Percentiles rank a stretch among this genome's conserved stretches.
Evolutionary conservation across 1,139 yeast species (phyloP).

Genomic region (Yamadazyma jaroonii): DNA sequence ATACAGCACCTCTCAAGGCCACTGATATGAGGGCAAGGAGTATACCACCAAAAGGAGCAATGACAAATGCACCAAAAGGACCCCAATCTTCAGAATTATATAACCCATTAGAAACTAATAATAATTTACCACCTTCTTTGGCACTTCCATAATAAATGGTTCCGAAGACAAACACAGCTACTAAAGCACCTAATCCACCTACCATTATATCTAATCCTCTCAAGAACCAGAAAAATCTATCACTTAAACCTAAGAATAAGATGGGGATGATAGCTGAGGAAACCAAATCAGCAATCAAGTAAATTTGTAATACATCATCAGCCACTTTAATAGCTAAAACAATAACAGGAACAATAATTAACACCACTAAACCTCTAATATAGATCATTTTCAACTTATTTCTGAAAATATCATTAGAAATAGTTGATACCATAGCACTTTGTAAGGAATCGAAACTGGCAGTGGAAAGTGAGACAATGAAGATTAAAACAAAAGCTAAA

Average conservation of each 20-base stretch:
- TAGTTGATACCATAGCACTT: slow-evolving; percentile 83
- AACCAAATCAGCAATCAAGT: slow-evolving; percentile 85
- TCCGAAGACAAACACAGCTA: slow-evolving; percentile 82
- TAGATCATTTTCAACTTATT: slow-evolving; percentile 67
- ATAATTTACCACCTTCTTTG: slow-evolving; percentile 70
- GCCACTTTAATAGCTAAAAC: slow-evolving; percentile 82
- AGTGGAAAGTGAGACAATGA: slow-evolving; percentile 70
- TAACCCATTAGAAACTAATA: slow-evolving; percentile 73
- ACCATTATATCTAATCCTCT: slow-evolving; percentile 80
- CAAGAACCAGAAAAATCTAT: slow-evolving; percentile 58
- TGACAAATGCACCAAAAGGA: slow-evolving; percentile 90
- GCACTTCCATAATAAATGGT: slow-evolving; percentile 72
- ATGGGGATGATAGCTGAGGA: slow-evolving; percentile 86
- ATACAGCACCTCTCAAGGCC: slow-evolving; percentile 43
- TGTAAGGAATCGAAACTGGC: slow-evolving; percentile 89
- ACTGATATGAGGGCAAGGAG: slow-evolving; percentile 54
- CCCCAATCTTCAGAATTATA: slow-evolving; percentile 85
- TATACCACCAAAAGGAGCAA: slow-evolving; percentile 83
- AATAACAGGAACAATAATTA: slow-evolving; percentile 79
- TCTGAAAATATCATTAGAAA: slow-evolving; percentile 86
- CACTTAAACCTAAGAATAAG: slow-evolving; percentile 75
- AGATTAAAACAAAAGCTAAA: slow-evolving; percentile 76
- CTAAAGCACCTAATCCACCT: slow-evolving; percentile 80
- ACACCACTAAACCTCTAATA: slow-evolving; percentile 68
- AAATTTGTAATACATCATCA: slow-evolving; percentile 78